Evolutionary conservation across 257 asterid genomes (phyloP), one percentile per base, ranked within the genome.

Genomic region (Fraxinus anomala): DNA sequence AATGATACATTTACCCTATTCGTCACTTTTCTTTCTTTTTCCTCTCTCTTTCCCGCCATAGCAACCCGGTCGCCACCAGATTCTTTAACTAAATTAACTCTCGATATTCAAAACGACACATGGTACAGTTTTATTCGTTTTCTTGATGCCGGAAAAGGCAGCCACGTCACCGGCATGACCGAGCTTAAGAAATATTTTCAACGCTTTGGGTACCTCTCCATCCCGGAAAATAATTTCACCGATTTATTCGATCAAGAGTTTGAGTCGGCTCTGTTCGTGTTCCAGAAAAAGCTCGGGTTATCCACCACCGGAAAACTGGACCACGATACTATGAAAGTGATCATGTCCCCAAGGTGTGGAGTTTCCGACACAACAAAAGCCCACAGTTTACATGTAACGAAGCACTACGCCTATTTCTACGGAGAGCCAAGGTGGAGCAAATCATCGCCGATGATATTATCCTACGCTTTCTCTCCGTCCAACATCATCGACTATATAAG

Each of bases 341-440:
- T 92, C 68, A 81, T 83, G 31, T 85, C 89, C 3, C 97, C 99
- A 11, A 78, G 99, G 78, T 94, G 99, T 16, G 99, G 97, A 0
- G 89, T 92, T 36, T 54, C 80, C 3, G 97, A 94, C 33, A 34
- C 1, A 24, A 79, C 28, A 72, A 1, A 28, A 67, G 3, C 79
- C 5, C 13, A 31, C 17, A 16, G 44, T 63, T 13, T 87, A 16
- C 89, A 69, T 71, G 73, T 84, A 6, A 89, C 86, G 13, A 69
- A 83, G 14, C 88, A 85, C n/a, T 92, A 84, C 70, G 90, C 89
- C 5, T 90, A 73, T 78, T 91, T 94, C 44, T 67, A 81, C 54
- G 96, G 94, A 0, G n/a, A 82, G 56, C 98, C 99, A 1, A 77
- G 94, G 85, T 94, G 99, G 98, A 42, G 1, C 1, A 75, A 87